Conservation (phyloP, 2,329 filamentous ascomycete genomes). For the Penicillium sp. region DNA sequence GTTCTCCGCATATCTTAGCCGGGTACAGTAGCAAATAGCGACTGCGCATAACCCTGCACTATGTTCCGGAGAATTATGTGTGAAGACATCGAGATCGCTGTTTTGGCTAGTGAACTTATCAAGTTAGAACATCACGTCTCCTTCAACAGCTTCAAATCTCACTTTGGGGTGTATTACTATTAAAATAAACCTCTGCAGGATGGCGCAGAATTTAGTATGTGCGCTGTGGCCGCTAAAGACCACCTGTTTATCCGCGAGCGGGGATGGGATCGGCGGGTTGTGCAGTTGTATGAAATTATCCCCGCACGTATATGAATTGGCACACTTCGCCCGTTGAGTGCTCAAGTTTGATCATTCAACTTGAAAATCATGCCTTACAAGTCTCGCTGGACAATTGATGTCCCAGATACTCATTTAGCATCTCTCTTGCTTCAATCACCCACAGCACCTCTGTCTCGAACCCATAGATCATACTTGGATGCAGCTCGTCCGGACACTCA, state of each 20-base stretch:
- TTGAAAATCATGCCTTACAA: constrained; percentile 48
- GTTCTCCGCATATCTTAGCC: constrained; percentile 21
- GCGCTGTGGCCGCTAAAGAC: too few relatives aligned
- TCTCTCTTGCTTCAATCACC: constrained; percentile 54
- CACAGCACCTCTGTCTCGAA: constrained; percentile 47
- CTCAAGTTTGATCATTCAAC: constrained; percentile 20
- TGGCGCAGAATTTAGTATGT: too few relatives aligned
- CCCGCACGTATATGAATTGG: background rate
- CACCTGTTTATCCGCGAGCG: constrained; percentile 10
- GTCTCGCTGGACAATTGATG: constrained; percentile 51
- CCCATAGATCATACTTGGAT: constrained; percentile 59
- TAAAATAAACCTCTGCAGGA: too few relatives aligned
- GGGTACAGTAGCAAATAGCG: background rate
- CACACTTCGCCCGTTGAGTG: background rate
- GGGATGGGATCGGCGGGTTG: constrained; percentile 4
- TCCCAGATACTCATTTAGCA: constrained; percentile 46
- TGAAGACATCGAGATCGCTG: too few relatives aligned
- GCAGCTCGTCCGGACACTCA: constrained; percentile 67
- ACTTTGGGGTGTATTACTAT: too few relatives aligned
- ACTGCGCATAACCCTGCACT: too few relatives aligned
- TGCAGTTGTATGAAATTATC: background rate
- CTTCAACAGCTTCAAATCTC: too few relatives aligned
- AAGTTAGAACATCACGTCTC: too few relatives aligned
- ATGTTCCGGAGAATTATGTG: too few relatives aligned
- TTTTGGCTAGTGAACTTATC: too few relatives aligned